A percentile compares a stretch with the other conserved stretches of the same genome.
Evolutionary conservation across 768 basidiomycete genomes (phyloP).

Genomic region (Dacryopinax primogenitus): DNA sequence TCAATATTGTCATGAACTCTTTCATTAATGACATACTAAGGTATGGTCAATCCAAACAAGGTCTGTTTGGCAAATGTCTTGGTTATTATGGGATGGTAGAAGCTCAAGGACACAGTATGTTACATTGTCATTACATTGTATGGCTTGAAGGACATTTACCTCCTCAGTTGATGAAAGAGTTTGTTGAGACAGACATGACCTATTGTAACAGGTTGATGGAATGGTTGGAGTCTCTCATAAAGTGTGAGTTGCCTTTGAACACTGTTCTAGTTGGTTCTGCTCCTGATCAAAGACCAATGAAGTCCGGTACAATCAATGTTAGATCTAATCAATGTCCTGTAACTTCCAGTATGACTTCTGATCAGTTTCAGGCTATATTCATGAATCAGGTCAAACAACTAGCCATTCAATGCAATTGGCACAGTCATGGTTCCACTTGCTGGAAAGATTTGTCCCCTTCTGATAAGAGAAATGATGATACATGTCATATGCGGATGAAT

Average conservation of each 20-base stretch:
- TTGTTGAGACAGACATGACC: constrained; percentile 13
- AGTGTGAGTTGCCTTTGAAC: constrained; percentile 5
- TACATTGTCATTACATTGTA: constrained; percentile 34
- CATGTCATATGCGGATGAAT: neutral
- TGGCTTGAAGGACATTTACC: constrained; percentile 30
- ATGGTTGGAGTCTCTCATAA: constrained; percentile 25
- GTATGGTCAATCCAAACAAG: constrained; percentile 20
- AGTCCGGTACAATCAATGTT: neutral
- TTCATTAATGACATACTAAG: constrained; percentile 27
- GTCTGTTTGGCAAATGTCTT: constrained; percentile 27
- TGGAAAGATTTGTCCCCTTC: neutral
- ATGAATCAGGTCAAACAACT: constrained; percentile 23
- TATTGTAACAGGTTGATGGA: constrained; percentile 19
- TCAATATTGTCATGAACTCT: constrained; percentile 31
- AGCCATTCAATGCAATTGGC: constrained; percentile 24
- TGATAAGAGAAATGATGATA: neutral
- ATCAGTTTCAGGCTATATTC: neutral
- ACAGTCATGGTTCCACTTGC: constrained; percentile 14
- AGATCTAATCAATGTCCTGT: neutral
- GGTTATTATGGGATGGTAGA: constrained; percentile 35
- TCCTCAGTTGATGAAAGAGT: constrained; percentile 24
- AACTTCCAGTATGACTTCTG: neutral
- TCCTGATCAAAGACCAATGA: neutral
- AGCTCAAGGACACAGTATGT: constrained; percentile 29
- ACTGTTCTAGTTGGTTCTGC: neutral